These are phyloP conservation scores for Pilaira anomala DNA, from an alignment of 192 early-diverging fungal genomes.

Conservation along the genomic window DNA sequence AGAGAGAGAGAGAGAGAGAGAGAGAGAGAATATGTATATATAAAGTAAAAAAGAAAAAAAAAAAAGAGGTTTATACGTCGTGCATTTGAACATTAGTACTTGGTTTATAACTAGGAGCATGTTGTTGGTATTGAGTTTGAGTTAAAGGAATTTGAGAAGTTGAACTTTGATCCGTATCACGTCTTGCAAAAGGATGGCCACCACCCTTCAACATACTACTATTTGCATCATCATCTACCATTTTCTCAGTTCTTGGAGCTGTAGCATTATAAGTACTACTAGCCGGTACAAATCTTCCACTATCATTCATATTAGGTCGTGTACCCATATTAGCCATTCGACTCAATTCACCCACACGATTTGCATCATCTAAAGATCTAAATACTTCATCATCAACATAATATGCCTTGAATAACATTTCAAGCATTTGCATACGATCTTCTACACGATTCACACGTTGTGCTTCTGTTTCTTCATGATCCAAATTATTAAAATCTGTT, in stretches of 20 bases:
- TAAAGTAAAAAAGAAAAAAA: too few relatives aligned
- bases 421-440: conserved; percentile 35
- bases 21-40: too few relatives aligned
- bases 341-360: background rate
- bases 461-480: conserved; percentile 19
- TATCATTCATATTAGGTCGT: too few relatives aligned
- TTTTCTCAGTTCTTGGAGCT: background rate
- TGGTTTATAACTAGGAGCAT: background rate
- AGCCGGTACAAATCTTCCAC: too few relatives aligned
- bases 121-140: background rate
- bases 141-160: background rate
- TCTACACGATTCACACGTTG: conserved; percentile 36
- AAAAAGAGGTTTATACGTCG: conserved; percentile 9
- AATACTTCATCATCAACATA: conserved; percentile 40
- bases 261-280: background rate
- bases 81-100: conserved; percentile 6
- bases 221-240: background rate
- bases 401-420: conserved; percentile 37
- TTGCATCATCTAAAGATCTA: conserved; percentile 34
- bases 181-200: background rate
- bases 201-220: background rate
- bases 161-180: background rate
- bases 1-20: too few relatives aligned
- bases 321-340: too few relatives aligned
- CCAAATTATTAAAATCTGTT: conserved; percentile 14